Base-by-base conservation (phyloP, 2,329 filamentous ascomycete species). In the Sarocladium strictum region DNA sequence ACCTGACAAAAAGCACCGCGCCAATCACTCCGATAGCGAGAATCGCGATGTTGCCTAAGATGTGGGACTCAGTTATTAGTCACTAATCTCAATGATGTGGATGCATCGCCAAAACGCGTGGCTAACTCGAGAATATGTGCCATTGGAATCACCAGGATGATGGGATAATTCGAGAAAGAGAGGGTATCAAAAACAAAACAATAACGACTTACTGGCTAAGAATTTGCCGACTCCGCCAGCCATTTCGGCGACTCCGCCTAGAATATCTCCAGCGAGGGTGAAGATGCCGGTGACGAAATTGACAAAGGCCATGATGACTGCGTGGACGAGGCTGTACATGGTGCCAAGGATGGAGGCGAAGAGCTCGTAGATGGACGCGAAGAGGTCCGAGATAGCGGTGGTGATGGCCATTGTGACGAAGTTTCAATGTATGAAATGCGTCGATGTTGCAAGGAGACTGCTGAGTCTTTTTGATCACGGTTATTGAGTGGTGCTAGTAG, bases 331-430 rank as follows among this genome's bases (percentile, higher is more conserved):
- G 54, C 65, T 50, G 58, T 67, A 68, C 41, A 67, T 51, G n/a
- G 70, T 65, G 32, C 61, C 59, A 26, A 74, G 59, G 50, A 75
- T 56, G 4, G 71, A 72, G 32, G 67, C 61, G 37, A 73, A 56
- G 27, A 75, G 69, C 63, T 74, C 71, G 56, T 69, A 72, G 61
- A 74, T 63, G 62, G 69, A 73, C 59, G 67, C 70, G 62, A 73
- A 61, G 50, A 74, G 63, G 59, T 72, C 67, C 43, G 61, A 60
- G 53, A 74, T 57, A 27, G 71, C 72, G 43, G 62, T 59, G 21
- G 65, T 64, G 62, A 74, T 56, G 41, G 69, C 62, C 68, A 71
- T 69, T 54, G 53, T 67, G 58, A 47, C 17, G 32, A 11, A 54
- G 14, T 49, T 27, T 26, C 19, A 24, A 15, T 32, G 21, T 17